phyloP scores from a whole-genome alignment of 306 rosid genomes.

The Gleditsia sinensis region DNA sequence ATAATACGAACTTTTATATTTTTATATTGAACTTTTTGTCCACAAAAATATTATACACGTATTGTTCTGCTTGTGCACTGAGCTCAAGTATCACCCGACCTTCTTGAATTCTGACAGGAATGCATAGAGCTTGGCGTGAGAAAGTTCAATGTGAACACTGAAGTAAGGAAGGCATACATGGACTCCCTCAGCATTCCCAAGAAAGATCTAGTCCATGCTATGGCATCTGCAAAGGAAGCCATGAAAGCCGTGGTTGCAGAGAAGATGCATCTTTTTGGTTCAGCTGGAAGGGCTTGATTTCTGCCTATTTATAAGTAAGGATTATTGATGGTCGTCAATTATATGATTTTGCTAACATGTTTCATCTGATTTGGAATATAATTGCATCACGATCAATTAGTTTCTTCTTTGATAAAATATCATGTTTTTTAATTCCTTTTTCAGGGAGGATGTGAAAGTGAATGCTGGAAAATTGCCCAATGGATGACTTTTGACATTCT shows the following conservation, averaged over 20 bases:
- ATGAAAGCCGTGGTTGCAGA: constrained; percentile 89
- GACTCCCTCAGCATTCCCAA: constrained; percentile 69
- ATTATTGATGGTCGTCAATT: constrained; percentile 17
- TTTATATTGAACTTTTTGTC: constrained; percentile 16
- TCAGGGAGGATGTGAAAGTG: neutral
- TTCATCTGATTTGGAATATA: constrained; percentile 8
- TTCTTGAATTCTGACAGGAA: constrained; percentile 52
- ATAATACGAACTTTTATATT: neutral
- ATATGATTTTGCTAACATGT: constrained; percentile 8
- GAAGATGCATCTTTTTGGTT: constrained; percentile 93
- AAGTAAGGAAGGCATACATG: constrained; percentile 93
- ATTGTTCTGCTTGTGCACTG: neutral
- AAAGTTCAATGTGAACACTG: constrained; percentile 96
- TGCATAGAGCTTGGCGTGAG: constrained; percentile 81
- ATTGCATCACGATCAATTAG: neutral
- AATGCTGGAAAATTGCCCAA: neutral
- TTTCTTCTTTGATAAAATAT: constrained; percentile 7
- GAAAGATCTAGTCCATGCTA: constrained; percentile 81
- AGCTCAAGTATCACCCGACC: neutral
- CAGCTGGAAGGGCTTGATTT: constrained; percentile 79
- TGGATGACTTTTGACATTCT: neutral
- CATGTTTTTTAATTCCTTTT: neutral
- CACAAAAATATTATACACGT: neutral
- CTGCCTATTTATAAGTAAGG: constrained; percentile 21
- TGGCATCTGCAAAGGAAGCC: constrained; percentile 87